These are phyloP conservation scores for Scheffersomyces stambukii DNA, from an alignment of 1,139 yeast species.

Conservation along the genomic window DNA sequence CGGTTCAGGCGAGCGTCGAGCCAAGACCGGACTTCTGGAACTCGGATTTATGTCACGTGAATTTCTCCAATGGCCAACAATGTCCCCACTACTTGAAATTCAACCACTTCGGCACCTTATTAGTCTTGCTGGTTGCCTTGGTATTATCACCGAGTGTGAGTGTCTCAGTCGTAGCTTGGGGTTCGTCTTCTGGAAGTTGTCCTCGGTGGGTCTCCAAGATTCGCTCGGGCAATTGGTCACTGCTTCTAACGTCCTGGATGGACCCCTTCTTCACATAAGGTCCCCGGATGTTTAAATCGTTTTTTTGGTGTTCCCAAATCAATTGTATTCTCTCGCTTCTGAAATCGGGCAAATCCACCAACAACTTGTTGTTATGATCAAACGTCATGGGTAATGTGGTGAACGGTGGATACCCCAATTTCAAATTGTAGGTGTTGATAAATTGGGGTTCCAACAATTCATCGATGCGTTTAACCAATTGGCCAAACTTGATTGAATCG, in stretches of 20 bases:
- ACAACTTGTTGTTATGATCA: slow-evolving; percentile 25
- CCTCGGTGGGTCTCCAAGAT: slow-evolving; percentile 31
- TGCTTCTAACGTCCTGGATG: slow-evolving; percentile 15
- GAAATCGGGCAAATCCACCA: slow-evolving; percentile 33
- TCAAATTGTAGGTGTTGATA: slow-evolving; percentile 29
- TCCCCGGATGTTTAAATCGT: slow-evolving; percentile 13
- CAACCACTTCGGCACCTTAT: slow-evolving; percentile 12
- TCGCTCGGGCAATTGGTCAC: slow-evolving; percentile 38
- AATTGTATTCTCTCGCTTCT: slow-evolving; percentile 27
- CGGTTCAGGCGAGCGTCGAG: too few species aligned
- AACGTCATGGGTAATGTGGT: slow-evolving; percentile 25
- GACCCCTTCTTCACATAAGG: slow-evolving; percentile 20
- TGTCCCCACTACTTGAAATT: slow-evolving; percentile 5
- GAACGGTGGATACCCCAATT: slow-evolving; percentile 45
- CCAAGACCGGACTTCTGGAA: too few species aligned
- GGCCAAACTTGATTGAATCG: slow-evolving; percentile 32
- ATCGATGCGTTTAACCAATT: slow-evolving; percentile 34
- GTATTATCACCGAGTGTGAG: not conserved
- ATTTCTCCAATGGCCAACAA: not conserved
- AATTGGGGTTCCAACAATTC: slow-evolving; percentile 35
- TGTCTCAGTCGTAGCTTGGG: slow-evolving; percentile 19
- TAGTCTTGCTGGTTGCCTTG: slow-evolving; percentile 1
- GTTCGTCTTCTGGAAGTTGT: slow-evolving; percentile 18
- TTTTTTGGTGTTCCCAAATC: slow-evolving; percentile 29
- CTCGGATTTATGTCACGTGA: too few species aligned